A percentile compares a stretch with the other conserved stretches of the same genome.
Conservation (phyloP, 108 stramenopile genomes). For the Stephanodiscus minutulus region DNA sequence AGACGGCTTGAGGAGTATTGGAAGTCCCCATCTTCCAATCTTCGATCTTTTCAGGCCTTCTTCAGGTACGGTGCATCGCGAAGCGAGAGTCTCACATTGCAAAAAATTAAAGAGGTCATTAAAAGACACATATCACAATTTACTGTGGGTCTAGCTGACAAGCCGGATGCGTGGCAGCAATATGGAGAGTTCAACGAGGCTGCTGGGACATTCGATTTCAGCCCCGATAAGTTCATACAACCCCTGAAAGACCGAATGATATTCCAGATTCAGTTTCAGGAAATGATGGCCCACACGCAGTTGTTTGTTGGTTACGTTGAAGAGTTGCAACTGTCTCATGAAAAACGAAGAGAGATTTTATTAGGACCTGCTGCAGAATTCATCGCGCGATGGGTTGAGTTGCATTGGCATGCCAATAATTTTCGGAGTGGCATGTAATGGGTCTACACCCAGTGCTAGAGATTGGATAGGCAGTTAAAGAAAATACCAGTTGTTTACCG, state of each 20-base stretch:
- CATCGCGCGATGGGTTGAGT: conserved; percentile 40
- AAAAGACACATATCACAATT: conserved; percentile 37
- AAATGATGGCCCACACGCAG: conserved; percentile 58
- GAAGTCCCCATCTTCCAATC: conserved; percentile 36
- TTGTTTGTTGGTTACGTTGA: conserved; percentile 52
- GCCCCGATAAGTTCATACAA: conserved; percentile 51
- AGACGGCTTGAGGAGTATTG: conserved; percentile 34
- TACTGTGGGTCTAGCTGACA: conserved; percentile 33
- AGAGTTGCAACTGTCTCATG: conserved; percentile 34
- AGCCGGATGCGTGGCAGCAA: conserved; percentile 54
- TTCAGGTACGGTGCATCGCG: conserved; percentile 35
- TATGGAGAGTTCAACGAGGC: conserved; percentile 51
- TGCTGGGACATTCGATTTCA: conserved; percentile 48
- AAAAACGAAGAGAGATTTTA: conserved; percentile 30
- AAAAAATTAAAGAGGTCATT: conserved; percentile 43
- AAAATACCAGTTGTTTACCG: too few relatives aligned
- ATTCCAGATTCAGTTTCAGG: conserved; percentile 54
- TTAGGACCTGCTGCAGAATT: conserved; percentile 34
- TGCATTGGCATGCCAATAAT: conserved; percentile 28
- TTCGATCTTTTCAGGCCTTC: conserved; percentile 42
- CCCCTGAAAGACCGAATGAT: conserved; percentile 53
- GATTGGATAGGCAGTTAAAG: too few relatives aligned
- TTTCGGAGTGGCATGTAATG: neutral
- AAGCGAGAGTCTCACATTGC: conserved; percentile 47
- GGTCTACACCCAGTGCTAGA: neutral